A percentile compares a stretch with the other conserved stretches of the same genome.
phyloP scores from a whole-genome alignment of 2,329 filamentous ascomycete species.

The Hymenotorrendiella dingleyae region DNA sequence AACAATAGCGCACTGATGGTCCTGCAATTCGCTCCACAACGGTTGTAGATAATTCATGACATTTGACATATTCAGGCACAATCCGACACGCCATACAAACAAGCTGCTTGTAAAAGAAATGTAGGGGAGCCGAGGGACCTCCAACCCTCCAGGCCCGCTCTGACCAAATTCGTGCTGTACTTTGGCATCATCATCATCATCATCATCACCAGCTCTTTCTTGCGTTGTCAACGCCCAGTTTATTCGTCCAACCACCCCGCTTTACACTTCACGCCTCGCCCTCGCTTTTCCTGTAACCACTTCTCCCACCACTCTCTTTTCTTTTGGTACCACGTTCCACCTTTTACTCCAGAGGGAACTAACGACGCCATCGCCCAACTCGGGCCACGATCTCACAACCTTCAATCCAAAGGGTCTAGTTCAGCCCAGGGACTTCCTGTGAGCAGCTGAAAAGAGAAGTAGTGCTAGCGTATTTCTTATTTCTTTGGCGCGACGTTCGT shows the following conservation, averaged over 20 bases:
- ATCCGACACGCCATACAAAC: neutral
- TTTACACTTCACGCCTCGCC: too few species aligned
- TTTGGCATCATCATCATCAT: neutral
- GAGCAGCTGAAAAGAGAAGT: neutral
- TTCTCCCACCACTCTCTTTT: neutral
- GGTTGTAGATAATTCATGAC: neutral
- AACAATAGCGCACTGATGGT: neutral
- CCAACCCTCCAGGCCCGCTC: too few species aligned
- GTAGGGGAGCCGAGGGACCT: too few species aligned
- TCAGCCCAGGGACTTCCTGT: neutral
- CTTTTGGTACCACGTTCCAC: neutral
- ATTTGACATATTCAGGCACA: neutral
- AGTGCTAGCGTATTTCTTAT: neutral
- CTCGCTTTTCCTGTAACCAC: neutral
- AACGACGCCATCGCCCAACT: too few species aligned
- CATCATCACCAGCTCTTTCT: neutral
- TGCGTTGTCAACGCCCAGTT: constrained; percentile 5
- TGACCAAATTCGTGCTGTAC: too few species aligned
- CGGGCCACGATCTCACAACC: neutral
- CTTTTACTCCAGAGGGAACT: neutral
- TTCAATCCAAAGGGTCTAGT: neutral
- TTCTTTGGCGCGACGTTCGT: too few species aligned
- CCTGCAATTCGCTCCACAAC: neutral
- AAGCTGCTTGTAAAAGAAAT: neutral
- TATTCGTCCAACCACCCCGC: constrained; percentile 11